phyloP scores from a whole-genome alignment of 768 basidiomycete species.

The Phaeolepiota aurea region DNA sequence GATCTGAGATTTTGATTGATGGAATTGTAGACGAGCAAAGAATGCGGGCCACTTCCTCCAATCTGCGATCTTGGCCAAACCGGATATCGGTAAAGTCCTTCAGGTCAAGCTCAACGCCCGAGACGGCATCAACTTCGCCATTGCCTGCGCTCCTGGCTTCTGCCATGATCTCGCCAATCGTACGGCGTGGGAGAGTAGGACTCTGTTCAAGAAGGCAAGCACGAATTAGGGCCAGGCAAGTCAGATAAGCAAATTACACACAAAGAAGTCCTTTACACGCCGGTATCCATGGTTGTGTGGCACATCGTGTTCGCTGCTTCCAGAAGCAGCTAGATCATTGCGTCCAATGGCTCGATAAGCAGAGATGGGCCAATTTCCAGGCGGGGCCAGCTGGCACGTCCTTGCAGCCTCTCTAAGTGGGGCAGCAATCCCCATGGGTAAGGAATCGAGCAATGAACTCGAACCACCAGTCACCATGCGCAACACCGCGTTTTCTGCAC shows the following conservation, averaged over 20 bases:
- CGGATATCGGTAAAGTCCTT: slow-evolving; percentile 76
- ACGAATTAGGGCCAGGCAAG: neutral
- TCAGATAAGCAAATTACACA: slow-evolving; percentile 17
- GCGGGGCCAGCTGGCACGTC: slow-evolving; percentile 74
- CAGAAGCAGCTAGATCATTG: slow-evolving; percentile 64
- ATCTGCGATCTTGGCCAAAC: slow-evolving; percentile 81
- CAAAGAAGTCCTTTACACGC: slow-evolving; percentile 49
- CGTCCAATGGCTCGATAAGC: slow-evolving; percentile 66
- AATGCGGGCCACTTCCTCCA: slow-evolving; percentile 90
- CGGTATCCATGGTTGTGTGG: slow-evolving; percentile 47
- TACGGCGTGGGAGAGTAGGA: slow-evolving; percentile 36
- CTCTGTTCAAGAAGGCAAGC: slow-evolving; percentile 38
- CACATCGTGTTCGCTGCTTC: slow-evolving; percentile 36
- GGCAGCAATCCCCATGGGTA: slow-evolving; percentile 65
- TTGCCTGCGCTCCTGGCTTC: slow-evolving; percentile 40
- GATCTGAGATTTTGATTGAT: slow-evolving; percentile 54
- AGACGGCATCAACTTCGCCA: slow-evolving; percentile 49
- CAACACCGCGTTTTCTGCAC: slow-evolving; percentile 59
- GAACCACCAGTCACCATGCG: slow-evolving; percentile 44
- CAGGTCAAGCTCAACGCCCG: slow-evolving; percentile 66
- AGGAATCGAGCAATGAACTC: slow-evolving; percentile 37
- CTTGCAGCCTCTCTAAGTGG: slow-evolving; percentile 83
- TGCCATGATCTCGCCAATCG: slow-evolving; percentile 42
- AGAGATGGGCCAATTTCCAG: slow-evolving; percentile 61
- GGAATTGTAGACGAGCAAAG: slow-evolving; percentile 72